Conservation (phyloP, 2,329 filamentous ascomycete species). For the Ophiocordyceps robertsii region DNA sequence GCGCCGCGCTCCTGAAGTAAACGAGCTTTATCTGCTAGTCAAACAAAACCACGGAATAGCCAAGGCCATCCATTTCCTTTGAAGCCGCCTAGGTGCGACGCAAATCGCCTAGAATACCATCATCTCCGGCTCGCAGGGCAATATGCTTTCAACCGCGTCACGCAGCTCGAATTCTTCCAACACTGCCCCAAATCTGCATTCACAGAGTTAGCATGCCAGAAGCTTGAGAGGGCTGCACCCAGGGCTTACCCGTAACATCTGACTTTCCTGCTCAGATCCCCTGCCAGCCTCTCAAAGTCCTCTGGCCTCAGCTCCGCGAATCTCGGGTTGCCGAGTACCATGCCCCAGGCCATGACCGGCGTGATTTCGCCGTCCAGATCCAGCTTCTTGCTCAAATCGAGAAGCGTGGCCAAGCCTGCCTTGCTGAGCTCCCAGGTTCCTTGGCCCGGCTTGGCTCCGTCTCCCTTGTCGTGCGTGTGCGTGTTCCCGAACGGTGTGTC, state of each 20-base stretch:
- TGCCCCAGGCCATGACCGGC: constrained; percentile 88
- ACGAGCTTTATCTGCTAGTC: no score
- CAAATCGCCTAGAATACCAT: background rate
- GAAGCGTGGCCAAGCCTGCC: constrained; percentile 63
- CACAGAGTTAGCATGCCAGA: constrained; percentile 1
- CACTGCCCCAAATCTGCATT: constrained; percentile 44
- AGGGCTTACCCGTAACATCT: constrained; percentile 84
- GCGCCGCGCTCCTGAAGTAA: no score
- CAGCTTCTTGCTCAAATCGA: constrained; percentile 72
- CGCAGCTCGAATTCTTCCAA: constrained; percentile 56
- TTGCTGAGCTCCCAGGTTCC: constrained; percentile 71
- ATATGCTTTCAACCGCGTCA: constrained; percentile 61
- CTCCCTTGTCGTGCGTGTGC: constrained; percentile 19
- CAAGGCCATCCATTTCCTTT: no score
- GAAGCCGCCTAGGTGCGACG: background rate
- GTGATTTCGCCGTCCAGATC: constrained; percentile 85
- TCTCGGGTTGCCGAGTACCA: constrained; percentile 59
- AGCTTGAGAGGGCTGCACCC: background rate
- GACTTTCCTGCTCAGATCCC: constrained; percentile 66
- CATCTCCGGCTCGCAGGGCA: constrained; percentile 8
- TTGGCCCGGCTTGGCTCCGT: constrained; percentile 30
- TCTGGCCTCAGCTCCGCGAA: constrained; percentile 49
- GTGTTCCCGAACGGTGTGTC: constrained; percentile 39
- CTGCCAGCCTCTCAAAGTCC: constrained; percentile 60
- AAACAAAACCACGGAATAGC: no score